These are phyloP conservation scores for Suillus discolor DNA, from an alignment of 768 basidiomycete genomes.

Conservation along the genomic window DNA sequence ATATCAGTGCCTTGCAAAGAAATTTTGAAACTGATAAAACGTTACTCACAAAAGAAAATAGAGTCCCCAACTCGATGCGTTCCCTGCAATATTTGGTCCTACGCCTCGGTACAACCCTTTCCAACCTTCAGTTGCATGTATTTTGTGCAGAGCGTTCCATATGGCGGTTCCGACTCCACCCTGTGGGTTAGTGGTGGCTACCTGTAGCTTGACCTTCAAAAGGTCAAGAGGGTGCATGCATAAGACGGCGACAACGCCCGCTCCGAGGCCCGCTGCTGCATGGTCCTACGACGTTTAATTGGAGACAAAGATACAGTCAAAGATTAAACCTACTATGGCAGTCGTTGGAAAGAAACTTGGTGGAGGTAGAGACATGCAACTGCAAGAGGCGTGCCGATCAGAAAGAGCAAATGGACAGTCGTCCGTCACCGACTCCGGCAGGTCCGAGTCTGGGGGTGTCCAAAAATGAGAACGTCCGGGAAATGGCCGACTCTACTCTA, in stretches of 20 bases:
- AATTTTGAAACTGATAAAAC: constrained; percentile 3
- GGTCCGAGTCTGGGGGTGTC: too few species aligned
- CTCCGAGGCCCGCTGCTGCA: constrained; percentile 91
- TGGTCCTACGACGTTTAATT: constrained; percentile 66
- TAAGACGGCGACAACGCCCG: constrained; percentile 88
- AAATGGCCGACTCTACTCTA: too few species aligned
- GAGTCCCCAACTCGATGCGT: constrained; percentile 95
- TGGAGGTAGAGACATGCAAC: constrained; percentile 32
- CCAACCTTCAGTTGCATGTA: constrained; percentile 77
- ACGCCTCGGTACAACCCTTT: constrained; percentile 89
- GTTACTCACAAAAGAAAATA: constrained; percentile 94
- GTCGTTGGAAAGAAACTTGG: constrained; percentile 47
- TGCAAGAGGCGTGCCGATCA: background rate
- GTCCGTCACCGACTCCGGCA: too few species aligned
- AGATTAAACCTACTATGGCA: constrained; percentile 28
- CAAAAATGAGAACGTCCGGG: too few species aligned
- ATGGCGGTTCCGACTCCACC: constrained; percentile 74
- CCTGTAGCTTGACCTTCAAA: constrained; percentile 92
- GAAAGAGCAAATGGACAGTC: too few species aligned
- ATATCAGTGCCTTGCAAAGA: constrained; percentile 10
- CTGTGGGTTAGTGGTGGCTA: constrained; percentile 65
- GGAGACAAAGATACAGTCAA: background rate
- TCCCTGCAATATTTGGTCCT: constrained; percentile 89
- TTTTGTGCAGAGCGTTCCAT: constrained; percentile 71
- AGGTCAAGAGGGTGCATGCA: constrained; percentile 98